phyloP scores from a whole-genome alignment of 257 asterid species.

The Fraxinus pennsylvanica region DNA sequence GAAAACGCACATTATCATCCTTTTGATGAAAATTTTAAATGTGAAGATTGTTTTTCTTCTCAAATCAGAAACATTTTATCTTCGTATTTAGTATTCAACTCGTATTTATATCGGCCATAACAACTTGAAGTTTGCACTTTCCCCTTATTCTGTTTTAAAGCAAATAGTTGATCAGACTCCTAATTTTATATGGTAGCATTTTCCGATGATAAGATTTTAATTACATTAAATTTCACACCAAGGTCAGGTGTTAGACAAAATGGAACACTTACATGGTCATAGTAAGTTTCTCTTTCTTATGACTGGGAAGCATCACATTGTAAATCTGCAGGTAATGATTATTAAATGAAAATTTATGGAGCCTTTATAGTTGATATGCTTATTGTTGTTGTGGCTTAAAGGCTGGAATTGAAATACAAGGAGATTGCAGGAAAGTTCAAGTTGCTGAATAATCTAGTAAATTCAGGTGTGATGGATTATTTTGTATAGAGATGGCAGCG shows the following conservation, averaged over 20 bases:
- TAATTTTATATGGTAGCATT: background rate
- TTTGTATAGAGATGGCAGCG: too few relatives aligned
- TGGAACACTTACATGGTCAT: constrained; percentile 47
- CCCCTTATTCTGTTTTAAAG: background rate
- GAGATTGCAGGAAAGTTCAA: background rate
- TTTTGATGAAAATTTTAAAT: too few relatives aligned
- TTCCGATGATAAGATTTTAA: background rate
- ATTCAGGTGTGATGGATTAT: background rate
- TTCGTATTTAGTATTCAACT: background rate
- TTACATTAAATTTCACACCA: background rate
- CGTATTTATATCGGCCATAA: background rate
- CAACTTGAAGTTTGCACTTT: background rate
- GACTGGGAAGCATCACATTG: constrained; percentile 47
- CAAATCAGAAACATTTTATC: background rate
- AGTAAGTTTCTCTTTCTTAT: constrained; percentile 49
- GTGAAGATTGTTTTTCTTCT: background rate
- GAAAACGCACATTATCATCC: too few relatives aligned
- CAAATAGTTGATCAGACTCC: background rate
- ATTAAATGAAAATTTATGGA: background rate
- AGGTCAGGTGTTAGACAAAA: constrained; percentile 45
- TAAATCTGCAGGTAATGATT: constrained; percentile 42
- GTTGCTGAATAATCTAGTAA: background rate
- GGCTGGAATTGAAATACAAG: background rate
- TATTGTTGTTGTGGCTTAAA: background rate
- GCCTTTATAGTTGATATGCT: background rate